Conservation (phyloP, 2,329 filamentous ascomycete species). For the Penicillium verrucosum region DNA sequence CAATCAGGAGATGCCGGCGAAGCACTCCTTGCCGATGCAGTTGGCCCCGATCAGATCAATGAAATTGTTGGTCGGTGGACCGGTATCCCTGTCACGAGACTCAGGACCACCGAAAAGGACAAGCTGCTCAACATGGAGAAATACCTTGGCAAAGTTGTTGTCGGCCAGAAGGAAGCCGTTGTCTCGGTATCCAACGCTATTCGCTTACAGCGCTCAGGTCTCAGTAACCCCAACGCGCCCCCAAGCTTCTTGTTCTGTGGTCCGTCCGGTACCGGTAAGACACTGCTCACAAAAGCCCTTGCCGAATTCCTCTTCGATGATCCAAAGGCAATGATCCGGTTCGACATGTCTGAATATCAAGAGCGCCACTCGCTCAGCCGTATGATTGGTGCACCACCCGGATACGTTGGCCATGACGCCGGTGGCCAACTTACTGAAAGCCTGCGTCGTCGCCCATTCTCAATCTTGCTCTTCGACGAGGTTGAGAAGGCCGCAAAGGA, state of each 20-base stretch:
- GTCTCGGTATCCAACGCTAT: constrained; percentile 93
- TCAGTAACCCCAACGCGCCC: constrained; percentile 92
- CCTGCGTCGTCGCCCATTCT: constrained; percentile 91
- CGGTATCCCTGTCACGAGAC: constrained; percentile 91
- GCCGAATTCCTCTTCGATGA: constrained; percentile 99
- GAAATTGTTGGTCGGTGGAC: constrained; percentile 97
- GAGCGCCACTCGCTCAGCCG: constrained; percentile 91
- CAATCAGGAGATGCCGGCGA: constrained; percentile 60
- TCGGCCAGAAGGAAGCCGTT: constrained; percentile 93
- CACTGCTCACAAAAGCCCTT: constrained; percentile 90
- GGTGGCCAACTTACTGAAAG: constrained; percentile 95
- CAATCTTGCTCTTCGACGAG: constrained; percentile 95
- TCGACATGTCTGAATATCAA: constrained; percentile 99
- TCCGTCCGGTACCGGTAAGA: constrained; percentile 97
- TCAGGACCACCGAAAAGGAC: constrained; percentile 95
- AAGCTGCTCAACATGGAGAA: constrained; percentile 98
- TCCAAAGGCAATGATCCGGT: constrained; percentile 93
- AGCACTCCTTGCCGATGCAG: constrained; percentile 82
- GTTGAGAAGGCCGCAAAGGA: constrained; percentile 99
- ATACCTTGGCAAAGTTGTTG: constrained; percentile 75
- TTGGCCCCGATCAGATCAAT: constrained; percentile 97
- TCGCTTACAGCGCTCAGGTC: constrained; percentile 86
- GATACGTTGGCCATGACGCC: constrained; percentile 94
- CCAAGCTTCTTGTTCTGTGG: constrained; percentile 99
- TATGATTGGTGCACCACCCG: constrained; percentile 96